Evolutionary conservation across 1,284 basidiomycete genomes (phyloP), one percentile per base, ranked within the genome.

Genomic region (Takashimella tepidaria): DNA sequence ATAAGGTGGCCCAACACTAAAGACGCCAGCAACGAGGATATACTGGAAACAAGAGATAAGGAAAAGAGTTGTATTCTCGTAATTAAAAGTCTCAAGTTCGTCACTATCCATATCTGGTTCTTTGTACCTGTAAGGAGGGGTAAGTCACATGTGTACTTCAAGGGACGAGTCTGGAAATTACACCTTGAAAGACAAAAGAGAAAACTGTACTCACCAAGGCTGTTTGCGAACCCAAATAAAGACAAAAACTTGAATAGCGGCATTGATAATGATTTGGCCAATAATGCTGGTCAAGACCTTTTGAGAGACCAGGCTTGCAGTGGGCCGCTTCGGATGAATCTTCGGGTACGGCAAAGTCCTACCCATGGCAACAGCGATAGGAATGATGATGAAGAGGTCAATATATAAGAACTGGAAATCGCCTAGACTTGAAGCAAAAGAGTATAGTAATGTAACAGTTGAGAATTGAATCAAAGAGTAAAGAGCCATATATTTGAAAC

Each of bases 371-470:
- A 98, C 87, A 41, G 95, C 95, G 53, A 98, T 84, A 1, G 95
- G 95, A 48, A 98, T 90, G 67, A 98, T 98, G 76, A 98, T 91
- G 77, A 95, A 92, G 45, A 98, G 80, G 76, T 98, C 95, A 64
- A 98, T 97, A 76, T 97, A 97, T 25, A 98, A 79, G 76, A 98
- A 76, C 84, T 97, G 89, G 75, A 97, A 96, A 73, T 99, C 96
- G 49, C 93, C 93, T 44, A 99, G 77, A 43, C 91, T 93, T 21
- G 92, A 95, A 0, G 93, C 96, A 67, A 98, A 96, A 1, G 89
- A 91, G 76, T 99, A 99, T 43, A 99, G 76, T 50, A 98, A 75
- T 1, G 92, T 95, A 60, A 98, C 89, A 1, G 79, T 82, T 16
- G 79, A 80, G 63, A 82, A 80, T 63, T 80, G 79, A 52, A 80